A percentile compares a stretch with the other conserved stretches of the same genome.
Evolutionary conservation across 768 basidiomycete species (phyloP).

Genomic region (Pseudohyphozyma bogoriensis): DNA sequence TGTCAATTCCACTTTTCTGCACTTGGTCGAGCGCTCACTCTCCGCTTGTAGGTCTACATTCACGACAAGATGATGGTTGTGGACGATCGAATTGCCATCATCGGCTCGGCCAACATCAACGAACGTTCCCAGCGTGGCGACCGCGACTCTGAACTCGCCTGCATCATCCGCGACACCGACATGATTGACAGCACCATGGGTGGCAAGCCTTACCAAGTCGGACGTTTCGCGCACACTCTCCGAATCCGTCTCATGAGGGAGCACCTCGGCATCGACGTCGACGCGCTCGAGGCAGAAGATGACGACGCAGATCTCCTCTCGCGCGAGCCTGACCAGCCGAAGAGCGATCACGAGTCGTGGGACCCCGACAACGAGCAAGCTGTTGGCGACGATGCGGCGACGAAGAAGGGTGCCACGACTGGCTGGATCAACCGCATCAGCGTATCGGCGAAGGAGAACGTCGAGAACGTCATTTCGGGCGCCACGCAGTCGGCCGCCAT

Average conservation of each 20-base stretch:
- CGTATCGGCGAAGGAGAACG: constrained; percentile 31
- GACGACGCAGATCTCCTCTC: constrained; percentile 38
- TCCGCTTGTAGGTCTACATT: constrained; percentile 27
- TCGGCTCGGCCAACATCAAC: constrained; percentile 91
- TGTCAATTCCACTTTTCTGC: not conserved
- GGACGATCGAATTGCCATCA: constrained; percentile 87
- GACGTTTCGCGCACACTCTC: constrained; percentile 89
- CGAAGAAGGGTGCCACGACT: constrained; percentile 4
- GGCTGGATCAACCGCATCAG: constrained; percentile 1
- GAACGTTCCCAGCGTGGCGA: constrained; percentile 92
- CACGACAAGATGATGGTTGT: constrained; percentile 55
- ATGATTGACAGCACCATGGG: constrained; percentile 94
- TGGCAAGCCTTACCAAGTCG: constrained; percentile 86
- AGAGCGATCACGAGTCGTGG: constrained; percentile 49
- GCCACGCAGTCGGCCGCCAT: constrained; percentile 7
- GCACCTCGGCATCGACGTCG: constrained; percentile 90
- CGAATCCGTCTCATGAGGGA: constrained; percentile 92
- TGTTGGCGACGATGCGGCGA: not conserved
- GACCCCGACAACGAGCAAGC: constrained; percentile 55
- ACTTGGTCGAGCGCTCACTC: not conserved
- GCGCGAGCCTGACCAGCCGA: constrained; percentile 20
- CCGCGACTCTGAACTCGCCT: constrained; percentile 88
- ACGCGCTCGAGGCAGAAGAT: constrained; percentile 58
- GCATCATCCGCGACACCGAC: constrained; percentile 89
- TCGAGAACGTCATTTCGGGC: not conserved